Percentiles rank a stretch among this genome's conserved stretches.
Conservation (phyloP, 2,329 filamentous ascomycete genomes). For the Pyrenochaeta sp. region DNA sequence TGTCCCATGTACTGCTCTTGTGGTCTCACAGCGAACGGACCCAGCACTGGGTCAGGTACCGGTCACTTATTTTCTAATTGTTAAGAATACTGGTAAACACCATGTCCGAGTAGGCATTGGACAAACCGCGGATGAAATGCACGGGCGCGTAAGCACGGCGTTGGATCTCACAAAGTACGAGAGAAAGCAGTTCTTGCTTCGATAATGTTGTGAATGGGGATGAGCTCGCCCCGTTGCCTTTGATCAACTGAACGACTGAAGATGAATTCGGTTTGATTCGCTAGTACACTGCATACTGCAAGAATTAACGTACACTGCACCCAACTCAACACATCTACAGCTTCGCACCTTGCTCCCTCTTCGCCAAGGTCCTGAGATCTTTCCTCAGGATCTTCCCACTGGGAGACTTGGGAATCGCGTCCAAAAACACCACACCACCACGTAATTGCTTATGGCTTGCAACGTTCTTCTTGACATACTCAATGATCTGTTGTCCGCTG, state of each 20-base stretch:
- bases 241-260: background rate
- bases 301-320: background rate
- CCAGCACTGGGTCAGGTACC: too few relatives aligned
- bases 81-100: too few relatives aligned
- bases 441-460: conserved; percentile 48
- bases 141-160: too few relatives aligned
- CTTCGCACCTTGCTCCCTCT: conserved; percentile 39
- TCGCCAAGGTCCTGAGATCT: conserved; percentile 45
- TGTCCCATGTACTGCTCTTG: too few relatives aligned
- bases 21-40: too few relatives aligned
- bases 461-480: conserved; percentile 43
- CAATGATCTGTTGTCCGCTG: conserved; percentile 40
- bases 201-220: background rate
- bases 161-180: too few relatives aligned
- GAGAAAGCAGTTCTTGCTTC: too few relatives aligned
- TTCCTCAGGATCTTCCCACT: conserved; percentile 50
- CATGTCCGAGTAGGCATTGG: too few relatives aligned
- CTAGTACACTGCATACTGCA: background rate
- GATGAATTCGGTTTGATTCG: background rate
- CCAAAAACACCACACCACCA: conserved; percentile 49
- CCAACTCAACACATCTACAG: conserved; percentile 19
- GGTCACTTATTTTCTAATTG: too few relatives aligned
- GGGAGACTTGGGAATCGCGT: conserved; percentile 48
- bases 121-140: too few relatives aligned
- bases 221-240: background rate